Percentiles rank a stretch among this genome's conserved stretches.
Evolutionary conservation across 371 early-diverging fungal species (phyloP).

Genomic region (Funneliformis caledonium): DNA sequence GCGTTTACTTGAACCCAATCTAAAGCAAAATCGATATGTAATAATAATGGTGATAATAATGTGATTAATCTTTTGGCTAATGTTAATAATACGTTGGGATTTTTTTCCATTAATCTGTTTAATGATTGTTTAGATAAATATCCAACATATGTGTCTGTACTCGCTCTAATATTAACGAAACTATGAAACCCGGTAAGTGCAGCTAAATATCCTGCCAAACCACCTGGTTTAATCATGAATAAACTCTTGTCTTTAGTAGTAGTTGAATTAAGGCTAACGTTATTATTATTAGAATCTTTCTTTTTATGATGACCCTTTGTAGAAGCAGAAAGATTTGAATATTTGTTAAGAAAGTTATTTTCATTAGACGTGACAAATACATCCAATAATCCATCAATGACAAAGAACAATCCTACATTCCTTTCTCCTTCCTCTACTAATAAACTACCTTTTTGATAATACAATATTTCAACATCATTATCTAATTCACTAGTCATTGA

Average conservation of each 20-base stretch:
- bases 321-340: constrained; percentile 40
- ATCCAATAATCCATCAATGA: constrained; percentile 88
- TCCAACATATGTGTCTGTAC: constrained; percentile 83
- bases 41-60: constrained; percentile 77
- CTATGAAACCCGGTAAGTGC: constrained; percentile 91
- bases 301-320: constrained; percentile 37
- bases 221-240: constrained; percentile 82
- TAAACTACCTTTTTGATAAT: constrained; percentile 72
- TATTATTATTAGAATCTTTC: constrained; percentile 18
- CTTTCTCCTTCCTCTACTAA: constrained; percentile 86
- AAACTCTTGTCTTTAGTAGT: constrained; percentile 50
- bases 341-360: constrained; percentile 38
- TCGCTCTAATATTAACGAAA: constrained; percentile 82
- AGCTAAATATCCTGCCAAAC: constrained; percentile 89
- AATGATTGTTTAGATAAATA: constrained; percentile 81
- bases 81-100: constrained; percentile 81
- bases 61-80: constrained; percentile 87
- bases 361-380: constrained; percentile 65
- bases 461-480: constrained; percentile 71
- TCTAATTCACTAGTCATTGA: constrained; percentile 54
- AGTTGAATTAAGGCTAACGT: constrained; percentile 16
- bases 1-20: constrained; percentile 96
- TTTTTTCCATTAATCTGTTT: constrained; percentile 83
- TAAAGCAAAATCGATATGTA: constrained; percentile 93
- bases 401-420: constrained; percentile 86